Conservation (phyloP, 108 stramenopile species). For the Parietichytrium sp. region DNA sequence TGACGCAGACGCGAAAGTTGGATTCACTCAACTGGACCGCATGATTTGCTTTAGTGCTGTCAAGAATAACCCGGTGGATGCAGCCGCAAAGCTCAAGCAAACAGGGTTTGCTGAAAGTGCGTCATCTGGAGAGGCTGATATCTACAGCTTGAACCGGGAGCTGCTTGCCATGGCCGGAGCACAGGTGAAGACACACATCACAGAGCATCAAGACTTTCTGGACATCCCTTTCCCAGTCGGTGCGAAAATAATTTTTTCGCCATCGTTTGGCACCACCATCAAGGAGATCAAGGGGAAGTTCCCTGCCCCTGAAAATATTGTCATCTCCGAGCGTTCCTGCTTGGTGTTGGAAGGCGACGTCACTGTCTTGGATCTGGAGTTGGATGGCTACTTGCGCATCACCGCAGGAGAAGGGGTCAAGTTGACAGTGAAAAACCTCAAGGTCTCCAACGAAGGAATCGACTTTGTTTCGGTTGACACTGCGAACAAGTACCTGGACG, state of each 20-base stretch:
- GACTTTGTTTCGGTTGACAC: too few species aligned
- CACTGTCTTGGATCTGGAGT: constrained; percentile 49
- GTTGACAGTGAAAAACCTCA: not conserved
- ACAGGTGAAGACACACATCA: constrained; percentile 55
- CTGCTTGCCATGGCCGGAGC: constrained; percentile 70
- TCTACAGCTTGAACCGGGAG: constrained; percentile 64
- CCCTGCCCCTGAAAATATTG: constrained; percentile 67
- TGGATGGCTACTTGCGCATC: constrained; percentile 28
- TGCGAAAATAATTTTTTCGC: constrained; percentile 72
- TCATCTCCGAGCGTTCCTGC: constrained; percentile 72
- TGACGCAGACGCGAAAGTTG: constrained; percentile 72
- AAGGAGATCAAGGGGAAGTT: constrained; percentile 68
- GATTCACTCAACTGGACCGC: constrained; percentile 79
- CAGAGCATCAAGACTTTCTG: constrained; percentile 62
- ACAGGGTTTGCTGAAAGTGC: constrained; percentile 82
- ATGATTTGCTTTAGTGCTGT: constrained; percentile 82
- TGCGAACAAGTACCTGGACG: too few species aligned
- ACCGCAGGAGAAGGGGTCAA: not conserved
- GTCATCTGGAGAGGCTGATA: constrained; percentile 85
- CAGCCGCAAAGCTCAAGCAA: constrained; percentile 67
- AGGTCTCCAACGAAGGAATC: not conserved
- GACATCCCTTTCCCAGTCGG: constrained; percentile 65
- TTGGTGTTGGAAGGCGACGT: constrained; percentile 75
- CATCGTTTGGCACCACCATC: constrained; percentile 65
- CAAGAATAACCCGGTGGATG: constrained; percentile 87